Evolutionary conservation across 148 eudicot species (phyloP).

Genomic region (Persicaria maculosa): DNA sequence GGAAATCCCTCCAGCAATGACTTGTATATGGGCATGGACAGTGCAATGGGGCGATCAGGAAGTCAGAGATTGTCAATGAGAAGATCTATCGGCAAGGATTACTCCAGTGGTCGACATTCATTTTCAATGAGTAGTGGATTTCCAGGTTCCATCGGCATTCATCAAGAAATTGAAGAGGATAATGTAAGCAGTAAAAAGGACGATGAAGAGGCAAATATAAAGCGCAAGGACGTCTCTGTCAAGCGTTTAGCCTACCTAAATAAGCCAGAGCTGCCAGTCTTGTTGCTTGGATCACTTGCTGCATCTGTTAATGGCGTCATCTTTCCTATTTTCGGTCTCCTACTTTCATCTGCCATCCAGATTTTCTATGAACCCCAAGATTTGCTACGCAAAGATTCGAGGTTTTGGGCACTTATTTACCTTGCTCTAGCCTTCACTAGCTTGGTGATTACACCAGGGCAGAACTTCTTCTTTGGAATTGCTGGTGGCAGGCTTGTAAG

Average conservation of each 20-base stretch:
- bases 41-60: constrained; percentile 30
- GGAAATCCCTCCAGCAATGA: constrained; percentile 18
- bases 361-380: constrained; percentile 48
- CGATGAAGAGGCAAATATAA: constrained; percentile 18
- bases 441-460: constrained; percentile 46
- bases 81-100: constrained; percentile 53
- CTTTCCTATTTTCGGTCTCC: constrained; percentile 60
- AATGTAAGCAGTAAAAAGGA: constrained; percentile 4
- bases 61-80: constrained; percentile 38
- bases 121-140: constrained; percentile 24
- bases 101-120: constrained; percentile 46
- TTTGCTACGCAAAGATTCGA: constrained; percentile 40
- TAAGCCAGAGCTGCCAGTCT: constrained; percentile 56
- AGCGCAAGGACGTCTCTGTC: constrained; percentile 28
- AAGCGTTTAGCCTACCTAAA: constrained; percentile 45
- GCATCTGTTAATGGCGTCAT: constrained; percentile 54
- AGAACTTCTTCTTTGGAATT: constrained; percentile 60
- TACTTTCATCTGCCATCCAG: constrained; percentile 55
- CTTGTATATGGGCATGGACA: constrained; percentile 18
- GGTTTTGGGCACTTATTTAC: constrained; percentile 52
- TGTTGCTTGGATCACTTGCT: constrained; percentile 56
- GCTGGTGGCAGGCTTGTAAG: constrained; percentile 76
- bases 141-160: constrained; percentile 30
- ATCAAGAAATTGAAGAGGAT: constrained; percentile 22
- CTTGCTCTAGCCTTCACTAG: constrained; percentile 28